Percentiles rank a stretch among this genome's conserved stretches.
Conservation (phyloP, 441 rosid genomes). For the Melastoma candidum region DNA sequence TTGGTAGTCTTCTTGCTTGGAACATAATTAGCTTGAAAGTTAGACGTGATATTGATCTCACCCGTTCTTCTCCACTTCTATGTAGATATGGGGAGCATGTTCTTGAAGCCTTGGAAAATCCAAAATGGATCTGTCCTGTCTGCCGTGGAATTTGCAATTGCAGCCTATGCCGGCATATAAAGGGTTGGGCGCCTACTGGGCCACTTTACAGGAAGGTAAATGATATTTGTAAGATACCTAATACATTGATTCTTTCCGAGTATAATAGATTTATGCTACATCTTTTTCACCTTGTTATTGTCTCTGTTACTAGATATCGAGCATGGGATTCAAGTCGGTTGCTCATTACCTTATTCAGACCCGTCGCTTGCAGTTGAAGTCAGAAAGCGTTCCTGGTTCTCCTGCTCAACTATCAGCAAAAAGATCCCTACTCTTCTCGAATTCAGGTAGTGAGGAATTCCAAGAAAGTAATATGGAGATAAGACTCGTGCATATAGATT, state of each 20-base stretch:
- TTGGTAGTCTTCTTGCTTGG: background rate
- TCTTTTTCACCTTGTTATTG: background rate
- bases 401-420: slow-evolving; percentile 45
- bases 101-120: slow-evolving; percentile 15
- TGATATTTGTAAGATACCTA: slow-evolving; percentile 1
- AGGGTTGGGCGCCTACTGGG: slow-evolving; percentile 16
- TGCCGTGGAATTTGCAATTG: slow-evolving; percentile 23
- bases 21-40: background rate
- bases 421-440: slow-evolving; percentile 60
- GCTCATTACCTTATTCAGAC: slow-evolving; percentile 89
- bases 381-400: slow-evolving; percentile 19
- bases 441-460: slow-evolving; percentile 15
- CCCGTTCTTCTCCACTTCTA: background rate
- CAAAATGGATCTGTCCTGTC: slow-evolving; percentile 18
- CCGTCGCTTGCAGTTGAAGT: slow-evolving; percentile 17
- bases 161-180: slow-evolving; percentile 15
- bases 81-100: slow-evolving; percentile 22
- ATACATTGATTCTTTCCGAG: slow-evolving; percentile 1
- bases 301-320: slow-evolving; percentile 32
- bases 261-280: background rate
- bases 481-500: slow-evolving; percentile 12
- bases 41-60: background rate
- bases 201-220: slow-evolving; percentile 17
- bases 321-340: slow-evolving; percentile 76
- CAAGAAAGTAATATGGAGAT: background rate